Percentiles rank a stretch among this genome's conserved stretches.
phyloP scores from a whole-genome alignment of 148 eudicot species.

The Vaccinium macrocarpon region DNA sequence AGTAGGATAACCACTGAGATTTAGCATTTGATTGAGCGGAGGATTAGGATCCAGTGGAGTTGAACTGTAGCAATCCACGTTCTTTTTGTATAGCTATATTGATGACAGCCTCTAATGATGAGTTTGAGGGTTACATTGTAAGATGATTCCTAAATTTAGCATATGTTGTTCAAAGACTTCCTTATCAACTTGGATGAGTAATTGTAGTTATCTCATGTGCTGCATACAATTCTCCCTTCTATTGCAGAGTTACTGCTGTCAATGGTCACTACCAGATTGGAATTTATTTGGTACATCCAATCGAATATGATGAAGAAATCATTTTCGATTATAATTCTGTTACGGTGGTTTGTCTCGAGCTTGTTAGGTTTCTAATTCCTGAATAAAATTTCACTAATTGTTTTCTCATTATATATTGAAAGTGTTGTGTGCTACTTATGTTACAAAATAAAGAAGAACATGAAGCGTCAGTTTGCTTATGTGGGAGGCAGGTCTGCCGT shows the following conservation, averaged over 20 bases:
- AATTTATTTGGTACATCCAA: conserved; percentile 79
- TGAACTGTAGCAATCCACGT: background rate
- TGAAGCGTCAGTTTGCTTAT: conserved; percentile 94
- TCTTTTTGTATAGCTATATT: background rate
- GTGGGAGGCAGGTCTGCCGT: conserved; percentile 97
- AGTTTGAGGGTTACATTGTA: background rate
- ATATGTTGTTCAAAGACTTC: background rate
- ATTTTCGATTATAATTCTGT: conserved; percentile 97
- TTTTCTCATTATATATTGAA: background rate
- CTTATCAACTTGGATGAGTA: background rate
- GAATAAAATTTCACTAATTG: background rate
- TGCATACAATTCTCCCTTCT: conserved; percentile 6
- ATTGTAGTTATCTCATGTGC: background rate
- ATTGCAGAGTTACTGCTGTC: conserved; percentile 91
- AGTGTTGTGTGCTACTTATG: conserved; percentile 16
- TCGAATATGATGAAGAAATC: conserved; percentile 83
- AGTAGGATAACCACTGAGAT: background rate
- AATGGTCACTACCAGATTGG: conserved; percentile 97
- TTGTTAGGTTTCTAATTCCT: conserved; percentile 9
- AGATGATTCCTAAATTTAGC: background rate
- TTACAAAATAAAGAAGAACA: conserved; percentile 93
- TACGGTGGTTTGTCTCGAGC: conserved; percentile 61
- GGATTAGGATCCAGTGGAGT: background rate
- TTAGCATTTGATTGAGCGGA: background rate
- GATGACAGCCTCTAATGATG: background rate